These are phyloP conservation scores for Talaromyces sp. DNA, from an alignment of 2,329 filamentous ascomycete species.

Conservation along the genomic window DNA sequence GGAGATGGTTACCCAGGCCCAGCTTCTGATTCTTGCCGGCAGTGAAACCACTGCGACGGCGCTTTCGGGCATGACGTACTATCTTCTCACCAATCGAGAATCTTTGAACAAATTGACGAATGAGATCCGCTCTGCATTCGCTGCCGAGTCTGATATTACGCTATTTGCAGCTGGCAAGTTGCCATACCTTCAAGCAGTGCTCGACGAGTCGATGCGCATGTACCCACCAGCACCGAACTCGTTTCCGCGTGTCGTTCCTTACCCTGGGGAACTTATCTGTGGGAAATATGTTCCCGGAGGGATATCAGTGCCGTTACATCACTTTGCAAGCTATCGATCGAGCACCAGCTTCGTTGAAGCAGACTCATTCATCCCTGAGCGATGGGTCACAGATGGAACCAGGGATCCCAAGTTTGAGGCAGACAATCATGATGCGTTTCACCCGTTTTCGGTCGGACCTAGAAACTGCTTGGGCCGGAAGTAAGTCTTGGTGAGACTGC, in stretches of 20 bases:
- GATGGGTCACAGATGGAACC: slow-evolving; percentile 18
- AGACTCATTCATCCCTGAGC: slow-evolving; percentile 43
- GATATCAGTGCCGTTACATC: slow-evolving; percentile 40
- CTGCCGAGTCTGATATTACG: slow-evolving; percentile 24
- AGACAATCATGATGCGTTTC: slow-evolving; percentile 41
- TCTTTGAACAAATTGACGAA: slow-evolving; percentile 14
- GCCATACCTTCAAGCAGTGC: slow-evolving; percentile 36
- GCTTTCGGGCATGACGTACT: slow-evolving; percentile 30
- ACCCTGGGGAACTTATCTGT: slow-evolving; percentile 10
- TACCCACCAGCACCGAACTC: slow-evolving; percentile 31
- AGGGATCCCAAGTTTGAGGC: slow-evolving; percentile 25
- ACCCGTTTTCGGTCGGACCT: slow-evolving; percentile 46
- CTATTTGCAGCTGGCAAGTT: slow-evolving; percentile 21
- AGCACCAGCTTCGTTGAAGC: slow-evolving; percentile 42
- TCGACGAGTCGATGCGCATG: slow-evolving; percentile 42
- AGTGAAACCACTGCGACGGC: slow-evolving; percentile 37
- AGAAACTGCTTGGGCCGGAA: slow-evolving; percentile 48
- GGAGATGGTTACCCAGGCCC: slow-evolving; percentile 20
- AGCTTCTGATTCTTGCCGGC: slow-evolving; percentile 29
- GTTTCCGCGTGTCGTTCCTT: slow-evolving; percentile 16
- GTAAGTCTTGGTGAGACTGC: slow-evolving; percentile 24
- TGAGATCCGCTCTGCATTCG: slow-evolving; percentile 21
- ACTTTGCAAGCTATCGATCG: slow-evolving; percentile 43
- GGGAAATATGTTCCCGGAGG: slow-evolving; percentile 22
- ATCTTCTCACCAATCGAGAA: slow-evolving; percentile 18